A percentile compares a stretch with the other conserved stretches of the same genome.
Evolutionary conservation across 805 yeast genomes (phyloP).

Genomic region (Yarrowia sp.): DNA sequence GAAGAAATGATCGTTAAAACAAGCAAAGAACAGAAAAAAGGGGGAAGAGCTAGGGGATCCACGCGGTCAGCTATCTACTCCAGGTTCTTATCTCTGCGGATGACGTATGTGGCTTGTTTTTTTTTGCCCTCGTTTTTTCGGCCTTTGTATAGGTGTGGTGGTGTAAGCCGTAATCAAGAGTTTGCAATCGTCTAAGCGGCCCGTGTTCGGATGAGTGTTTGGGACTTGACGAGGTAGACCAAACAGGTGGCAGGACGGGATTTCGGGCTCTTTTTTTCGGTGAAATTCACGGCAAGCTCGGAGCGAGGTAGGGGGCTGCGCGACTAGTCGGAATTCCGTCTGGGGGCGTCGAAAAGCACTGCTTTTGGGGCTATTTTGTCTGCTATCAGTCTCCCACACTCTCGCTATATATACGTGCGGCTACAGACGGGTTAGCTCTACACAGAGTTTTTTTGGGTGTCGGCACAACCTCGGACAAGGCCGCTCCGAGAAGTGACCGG

Average conservation of each 20-base stretch:
- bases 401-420: slow-evolving; percentile 37
- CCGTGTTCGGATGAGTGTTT: neutral
- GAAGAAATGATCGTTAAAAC: too few relatives aligned
- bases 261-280: too few relatives aligned
- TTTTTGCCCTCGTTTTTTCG: slow-evolving; percentile 11
- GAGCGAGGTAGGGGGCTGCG: neutral
- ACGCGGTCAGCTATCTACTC: too few relatives aligned
- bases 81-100: neutral
- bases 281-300: neutral
- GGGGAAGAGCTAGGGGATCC: too few relatives aligned
- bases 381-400: neutral
- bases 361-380: neutral
- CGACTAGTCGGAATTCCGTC: neutral
- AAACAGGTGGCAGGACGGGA: too few relatives aligned
- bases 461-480: slow-evolving; percentile 20
- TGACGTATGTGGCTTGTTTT: slow-evolving; percentile 9
- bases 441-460: slow-evolving; percentile 11
- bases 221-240: too few relatives aligned
- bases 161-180: neutral
- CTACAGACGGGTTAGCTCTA: slow-evolving; percentile 30
- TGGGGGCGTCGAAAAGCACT: neutral
- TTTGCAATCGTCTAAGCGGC: slow-evolving; percentile 5
- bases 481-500: slow-evolving; percentile 22
- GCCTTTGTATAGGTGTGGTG: slow-evolving; percentile 1
- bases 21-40: too few relatives aligned